A percentile compares a stretch with the other conserved stretches of the same genome.
phyloP scores from a whole-genome alignment of 352 stramenopile genomes.

The Saprolegnia diclina region DNA sequence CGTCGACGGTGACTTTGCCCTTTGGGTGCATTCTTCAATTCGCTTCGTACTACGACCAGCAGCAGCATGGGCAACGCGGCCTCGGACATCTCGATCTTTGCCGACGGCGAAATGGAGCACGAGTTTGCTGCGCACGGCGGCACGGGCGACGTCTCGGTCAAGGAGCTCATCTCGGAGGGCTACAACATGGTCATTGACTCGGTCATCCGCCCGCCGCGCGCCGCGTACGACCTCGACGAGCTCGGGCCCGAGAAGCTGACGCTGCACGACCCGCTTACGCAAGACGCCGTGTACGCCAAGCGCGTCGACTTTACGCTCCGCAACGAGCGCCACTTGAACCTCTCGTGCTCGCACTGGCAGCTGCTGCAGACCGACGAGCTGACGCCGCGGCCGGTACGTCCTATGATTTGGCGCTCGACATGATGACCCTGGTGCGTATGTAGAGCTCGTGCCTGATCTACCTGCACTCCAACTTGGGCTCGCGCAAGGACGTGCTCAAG shows the following conservation, averaged over 20 bases:
- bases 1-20: background rate
- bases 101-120: conserved; percentile 64
- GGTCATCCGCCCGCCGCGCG: conserved; percentile 65
- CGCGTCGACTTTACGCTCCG: conserved; percentile 55
- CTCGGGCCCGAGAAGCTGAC: conserved; percentile 50
- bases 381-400: conserved; percentile 10
- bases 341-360: conserved; percentile 73
- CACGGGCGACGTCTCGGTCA: conserved; percentile 60
- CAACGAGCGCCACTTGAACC: conserved; percentile 63
- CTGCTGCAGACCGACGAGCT: conserved; percentile 35
- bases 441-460: conserved; percentile 56
- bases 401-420: background rate
- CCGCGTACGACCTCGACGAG: conserved; percentile 42
- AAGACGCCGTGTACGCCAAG: conserved; percentile 28
- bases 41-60: background rate
- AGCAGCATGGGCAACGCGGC: conserved; percentile 23
- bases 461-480: conserved; percentile 80
- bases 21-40: background rate
- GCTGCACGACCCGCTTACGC: conserved; percentile 30
- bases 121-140: conserved; percentile 61
- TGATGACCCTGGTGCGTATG: conserved; percentile 5
- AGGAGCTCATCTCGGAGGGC: conserved; percentile 61
- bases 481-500: conserved; percentile 57
- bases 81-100: conserved; percentile 76
- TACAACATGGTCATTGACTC: conserved; percentile 72